These are phyloP conservation scores for Ogataea angusta DNA, from an alignment of 805 yeast species.

Conservation along the genomic window DNA sequence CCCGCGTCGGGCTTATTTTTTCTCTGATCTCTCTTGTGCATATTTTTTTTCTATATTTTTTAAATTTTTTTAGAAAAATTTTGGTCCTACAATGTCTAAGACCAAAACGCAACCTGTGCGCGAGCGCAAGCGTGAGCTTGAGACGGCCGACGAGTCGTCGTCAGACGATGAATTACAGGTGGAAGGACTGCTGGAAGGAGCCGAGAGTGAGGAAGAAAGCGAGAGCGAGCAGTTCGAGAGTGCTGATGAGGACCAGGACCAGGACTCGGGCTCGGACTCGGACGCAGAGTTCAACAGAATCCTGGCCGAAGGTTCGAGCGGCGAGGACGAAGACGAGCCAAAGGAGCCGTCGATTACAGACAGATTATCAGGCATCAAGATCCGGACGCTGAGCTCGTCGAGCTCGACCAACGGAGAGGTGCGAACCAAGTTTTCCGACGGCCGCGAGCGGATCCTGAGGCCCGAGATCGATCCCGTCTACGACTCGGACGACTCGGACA, in stretches of 20 bases:
- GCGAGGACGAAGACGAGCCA: conserved; percentile 49
- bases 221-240: conserved; percentile 26
- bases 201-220: conserved; percentile 35
- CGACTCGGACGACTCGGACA: conserved; percentile 90
- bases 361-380: conserved; percentile 49
- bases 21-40: not conserved
- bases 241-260: conserved; percentile 30
- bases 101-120: conserved; percentile 5
- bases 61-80: conserved; percentile 7
- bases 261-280: conserved; percentile 38
- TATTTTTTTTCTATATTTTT: conserved; percentile 1
- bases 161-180: conserved; percentile 26
- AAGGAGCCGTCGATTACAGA: conserved; percentile 54
- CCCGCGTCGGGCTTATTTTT: conserved; percentile 26
- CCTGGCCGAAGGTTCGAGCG: conserved; percentile 41
- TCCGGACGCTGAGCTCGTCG: conserved; percentile 44
- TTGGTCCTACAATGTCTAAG: conserved; percentile 7
- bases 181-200: conserved; percentile 41
- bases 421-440: conserved; percentile 65
- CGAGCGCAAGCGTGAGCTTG: conserved; percentile 12
- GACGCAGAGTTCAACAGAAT: conserved; percentile 63
- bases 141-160: conserved; percentile 19
- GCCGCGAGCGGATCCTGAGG: conserved; percentile 67
- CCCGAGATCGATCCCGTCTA: conserved; percentile 95
- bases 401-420: conserved; percentile 33